These are phyloP conservation scores for Glycyrrhiza uralensis DNA, from an alignment of 306 rosid species.

Conservation along the genomic window DNA sequence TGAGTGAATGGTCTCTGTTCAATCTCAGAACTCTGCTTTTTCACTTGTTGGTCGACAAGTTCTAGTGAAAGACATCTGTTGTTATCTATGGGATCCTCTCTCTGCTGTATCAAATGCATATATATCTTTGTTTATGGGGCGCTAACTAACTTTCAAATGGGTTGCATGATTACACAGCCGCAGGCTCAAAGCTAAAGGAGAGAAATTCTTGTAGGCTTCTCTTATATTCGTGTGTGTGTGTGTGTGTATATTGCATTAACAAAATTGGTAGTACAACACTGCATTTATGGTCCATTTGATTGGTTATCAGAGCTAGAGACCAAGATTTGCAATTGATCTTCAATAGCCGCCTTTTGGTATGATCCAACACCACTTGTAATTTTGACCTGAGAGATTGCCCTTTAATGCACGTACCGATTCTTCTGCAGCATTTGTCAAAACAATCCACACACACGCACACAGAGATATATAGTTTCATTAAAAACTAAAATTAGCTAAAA, in stretches of 20 bases:
- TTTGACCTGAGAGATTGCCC: background rate
- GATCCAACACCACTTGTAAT: conserved; percentile 1
- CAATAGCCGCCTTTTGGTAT: background rate
- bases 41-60: conserved; percentile 14
- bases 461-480: too few relatives aligned
- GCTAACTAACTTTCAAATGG: background rate
- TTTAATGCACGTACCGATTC: background rate
- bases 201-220: conserved; percentile 7
- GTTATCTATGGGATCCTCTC: background rate
- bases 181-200: conserved; percentile 7
- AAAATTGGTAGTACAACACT: conserved; percentile 1
- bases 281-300: conserved; percentile 15
- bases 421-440: too few relatives aligned
- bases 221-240: background rate
- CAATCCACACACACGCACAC: too few relatives aligned
- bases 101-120: background rate
- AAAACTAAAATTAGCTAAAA: too few relatives aligned
- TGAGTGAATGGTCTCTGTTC: conserved; percentile 31
- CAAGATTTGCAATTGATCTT: background rate
- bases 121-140: background rate
- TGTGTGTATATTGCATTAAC: conserved; percentile 16
- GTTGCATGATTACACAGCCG: conserved; percentile 27
- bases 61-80: conserved; percentile 29
- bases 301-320: conserved; percentile 4
- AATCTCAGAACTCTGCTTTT: background rate